phyloP scores from a whole-genome alignment of 495 filamentous ascomycete genomes.

The Apiosordaria backusii region DNA sequence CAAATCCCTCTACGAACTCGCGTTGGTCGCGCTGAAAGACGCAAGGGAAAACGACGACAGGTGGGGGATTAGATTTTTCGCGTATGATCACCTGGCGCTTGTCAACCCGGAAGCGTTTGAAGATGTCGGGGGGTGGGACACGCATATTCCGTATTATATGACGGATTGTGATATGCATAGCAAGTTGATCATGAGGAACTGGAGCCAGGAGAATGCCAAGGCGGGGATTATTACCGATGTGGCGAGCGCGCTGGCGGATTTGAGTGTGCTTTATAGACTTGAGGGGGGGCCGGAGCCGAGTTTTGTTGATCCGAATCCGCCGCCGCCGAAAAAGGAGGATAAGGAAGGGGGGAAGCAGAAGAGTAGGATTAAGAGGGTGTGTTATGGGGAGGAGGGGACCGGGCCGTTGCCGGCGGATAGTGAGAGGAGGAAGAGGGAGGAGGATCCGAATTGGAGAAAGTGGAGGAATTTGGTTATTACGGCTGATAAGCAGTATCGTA shows the following conservation, averaged over 20 bases:
- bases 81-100: slow-evolving; percentile 57
- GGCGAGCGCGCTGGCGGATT: slow-evolving; percentile 41
- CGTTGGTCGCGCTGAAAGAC: slow-evolving; percentile 39
- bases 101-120: slow-evolving; percentile 53
- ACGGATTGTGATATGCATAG: slow-evolving; percentile 61
- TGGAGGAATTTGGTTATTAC: slow-evolving; percentile 14
- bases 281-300: slow-evolving; percentile 25
- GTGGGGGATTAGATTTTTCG: slow-evolving; percentile 54
- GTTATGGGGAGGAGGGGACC: slow-evolving; percentile 7
- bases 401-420: slow-evolving; percentile 9
- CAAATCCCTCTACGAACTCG: slow-evolving; percentile 47
- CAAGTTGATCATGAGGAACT: slow-evolving; percentile 51
- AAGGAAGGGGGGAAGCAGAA: slow-evolving; percentile 17
- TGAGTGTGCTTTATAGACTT: slow-evolving; percentile 47
- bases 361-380: slow-evolving; percentile 11
- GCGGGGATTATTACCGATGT: slow-evolving; percentile 56
- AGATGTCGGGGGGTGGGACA: slow-evolving; percentile 58
- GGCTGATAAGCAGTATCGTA: slow-evolving; percentile 7
- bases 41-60: slow-evolving; percentile 28
- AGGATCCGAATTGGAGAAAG: slow-evolving; percentile 9
- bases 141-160: slow-evolving; percentile 56
- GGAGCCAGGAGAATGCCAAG: slow-evolving; percentile 42
- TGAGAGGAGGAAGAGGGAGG: slow-evolving; percentile 8
- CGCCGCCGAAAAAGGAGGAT: slow-evolving; percentile 23
- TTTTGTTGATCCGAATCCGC: slow-evolving; percentile 43